phyloP scores from a whole-genome alignment of 1,284 basidiomycete genomes.

The Prillingera fragicola region DNA sequence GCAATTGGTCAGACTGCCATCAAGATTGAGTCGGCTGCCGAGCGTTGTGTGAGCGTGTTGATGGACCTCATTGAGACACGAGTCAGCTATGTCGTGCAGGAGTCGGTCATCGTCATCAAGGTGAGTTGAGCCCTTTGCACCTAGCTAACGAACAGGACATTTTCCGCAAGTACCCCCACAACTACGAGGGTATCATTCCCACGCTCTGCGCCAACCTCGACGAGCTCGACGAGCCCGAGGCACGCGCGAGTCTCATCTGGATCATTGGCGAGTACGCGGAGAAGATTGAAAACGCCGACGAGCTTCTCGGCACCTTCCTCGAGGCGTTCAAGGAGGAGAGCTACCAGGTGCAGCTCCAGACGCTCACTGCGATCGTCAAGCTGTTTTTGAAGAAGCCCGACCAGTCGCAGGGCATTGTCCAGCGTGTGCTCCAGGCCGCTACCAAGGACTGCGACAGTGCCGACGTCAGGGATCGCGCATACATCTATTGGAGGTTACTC shows the following conservation, averaged over 20 bases:
- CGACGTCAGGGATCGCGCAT: constrained; percentile 87
- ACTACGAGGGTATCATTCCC: constrained; percentile 92
- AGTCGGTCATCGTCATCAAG: constrained; percentile 94
- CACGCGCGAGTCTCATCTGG: constrained; percentile 97
- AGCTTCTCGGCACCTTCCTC: constrained; percentile 85
- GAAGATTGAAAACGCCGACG: constrained; percentile 91
- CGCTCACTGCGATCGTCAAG: constrained; percentile 93
- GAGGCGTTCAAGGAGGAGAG: constrained; percentile 94
- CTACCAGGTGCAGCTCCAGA: constrained; percentile 86
- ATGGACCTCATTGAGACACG: constrained; percentile 86
- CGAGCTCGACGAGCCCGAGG: constrained; percentile 87
- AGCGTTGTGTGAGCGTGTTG: constrained; percentile 81
- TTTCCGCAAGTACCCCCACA: constrained; percentile 93
- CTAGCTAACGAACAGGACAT: constrained; percentile 57
- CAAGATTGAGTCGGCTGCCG: constrained; percentile 86
- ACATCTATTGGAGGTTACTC: constrained; percentile 92
- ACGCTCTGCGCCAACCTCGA: constrained; percentile 89
- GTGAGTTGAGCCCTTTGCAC: constrained; percentile 17
- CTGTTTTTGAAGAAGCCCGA: constrained; percentile 94
- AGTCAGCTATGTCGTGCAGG: constrained; percentile 95
- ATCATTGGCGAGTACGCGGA: constrained; percentile 96
- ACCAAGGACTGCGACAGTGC: constrained; percentile 98
- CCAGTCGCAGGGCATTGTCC: constrained; percentile 81
- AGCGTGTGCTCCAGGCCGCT: constrained; percentile 92
- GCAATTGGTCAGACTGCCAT: constrained; percentile 95